Evolutionary conservation across 2,329 filamentous ascomycete species (phyloP).

Genomic region (Dissoconium aciculare): DNA sequence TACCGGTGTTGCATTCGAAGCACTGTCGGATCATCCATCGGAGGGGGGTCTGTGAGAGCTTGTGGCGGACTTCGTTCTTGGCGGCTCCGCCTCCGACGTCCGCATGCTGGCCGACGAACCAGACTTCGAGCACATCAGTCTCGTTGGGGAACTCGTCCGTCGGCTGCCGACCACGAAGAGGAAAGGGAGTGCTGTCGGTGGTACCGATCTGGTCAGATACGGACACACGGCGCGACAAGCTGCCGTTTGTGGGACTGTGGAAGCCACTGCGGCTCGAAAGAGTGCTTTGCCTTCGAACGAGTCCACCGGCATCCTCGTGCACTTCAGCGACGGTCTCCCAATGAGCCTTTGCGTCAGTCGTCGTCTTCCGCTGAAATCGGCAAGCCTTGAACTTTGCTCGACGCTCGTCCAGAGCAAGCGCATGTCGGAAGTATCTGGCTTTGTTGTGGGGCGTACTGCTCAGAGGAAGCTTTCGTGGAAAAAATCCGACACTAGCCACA

Average conservation of each 20-base stretch:
- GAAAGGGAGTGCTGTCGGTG: conserved; percentile 2
- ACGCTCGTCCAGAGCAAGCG: conserved; percentile 32
- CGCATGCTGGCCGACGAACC: conserved; percentile 31
- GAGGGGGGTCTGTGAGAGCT: conserved; percentile 31
- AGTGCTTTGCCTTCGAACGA: conserved; percentile 2
- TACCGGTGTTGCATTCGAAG: conserved; percentile 34
- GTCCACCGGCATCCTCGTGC: conserved; percentile 3
- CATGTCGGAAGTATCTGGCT: conserved; percentile 28
- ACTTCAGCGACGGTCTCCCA: conserved; percentile 10
- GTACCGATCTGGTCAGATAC: neutral
- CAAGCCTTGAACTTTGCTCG: conserved; percentile 32
- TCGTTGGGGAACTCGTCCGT: conserved; percentile 6
- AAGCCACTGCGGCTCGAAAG: too few species aligned
- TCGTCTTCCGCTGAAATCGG: conserved; percentile 23
- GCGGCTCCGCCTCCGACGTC: conserved; percentile 34
- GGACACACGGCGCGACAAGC: neutral
- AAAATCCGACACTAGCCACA: conserved; percentile 31
- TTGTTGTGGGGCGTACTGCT: conserved; percentile 26
- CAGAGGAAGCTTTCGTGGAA: conserved; percentile 26
- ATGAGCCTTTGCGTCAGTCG: conserved; percentile 4
- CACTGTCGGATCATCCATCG: conserved; percentile 36
- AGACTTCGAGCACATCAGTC: conserved; percentile 27
- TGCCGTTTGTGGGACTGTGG: neutral
- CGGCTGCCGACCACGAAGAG: conserved; percentile 2
- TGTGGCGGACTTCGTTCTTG: conserved; percentile 28